Base-by-base conservation (phyloP, 2,329 filamentous ascomycete species). In the Pseudopyricularia cyperi region DNA sequence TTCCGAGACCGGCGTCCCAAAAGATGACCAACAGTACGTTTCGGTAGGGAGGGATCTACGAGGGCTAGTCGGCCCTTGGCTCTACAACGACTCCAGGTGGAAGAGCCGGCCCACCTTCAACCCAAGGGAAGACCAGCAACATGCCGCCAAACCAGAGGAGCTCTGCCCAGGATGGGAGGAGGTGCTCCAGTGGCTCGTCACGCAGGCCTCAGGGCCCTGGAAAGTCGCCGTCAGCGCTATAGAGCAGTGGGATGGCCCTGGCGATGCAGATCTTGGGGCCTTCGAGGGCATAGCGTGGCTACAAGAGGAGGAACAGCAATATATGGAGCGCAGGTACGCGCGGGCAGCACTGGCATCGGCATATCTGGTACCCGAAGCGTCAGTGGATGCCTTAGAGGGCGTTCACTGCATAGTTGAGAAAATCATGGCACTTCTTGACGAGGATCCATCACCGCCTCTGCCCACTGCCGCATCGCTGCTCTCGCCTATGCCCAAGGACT, bases 211-310 rank as follows among this genome's bases (percentile, higher is more conserved):
- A 4, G 68, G 71, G 3, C 34, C 48, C 15, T 85, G 87, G 74
- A 68, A 65, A 26, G 69, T 81, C n/a, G 76, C 79, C n/a, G 71
- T 82, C 32, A 72, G 73, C 48, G 80, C 77, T 7, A 69, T 89
- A 33, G 76, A 82, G 55, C 77, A 85, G 56, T 91, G 86, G 86
- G 79, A 83, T 58, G 87, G 86, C 0, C 84, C 85, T 0, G 70
- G 71, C 7, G 86, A 90, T 60, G 73, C 84, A 47, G 83, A 89
- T 57, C 63, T 88, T 4, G 83, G 82, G 3, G 77, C 76, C 12
- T 78, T 75, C 57, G 50, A 46, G 37, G 73, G 75, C 7, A 70
- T 70, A 2, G 65, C 73, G 48, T 79, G 79, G 67, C 63, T 88
- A 48, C 74, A 76, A 48, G 80, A 86, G 48, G 71, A 77, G 3